Conservation (phyloP, 495 filamentous ascomycete species). For the Terfezia claveryi region DNA sequence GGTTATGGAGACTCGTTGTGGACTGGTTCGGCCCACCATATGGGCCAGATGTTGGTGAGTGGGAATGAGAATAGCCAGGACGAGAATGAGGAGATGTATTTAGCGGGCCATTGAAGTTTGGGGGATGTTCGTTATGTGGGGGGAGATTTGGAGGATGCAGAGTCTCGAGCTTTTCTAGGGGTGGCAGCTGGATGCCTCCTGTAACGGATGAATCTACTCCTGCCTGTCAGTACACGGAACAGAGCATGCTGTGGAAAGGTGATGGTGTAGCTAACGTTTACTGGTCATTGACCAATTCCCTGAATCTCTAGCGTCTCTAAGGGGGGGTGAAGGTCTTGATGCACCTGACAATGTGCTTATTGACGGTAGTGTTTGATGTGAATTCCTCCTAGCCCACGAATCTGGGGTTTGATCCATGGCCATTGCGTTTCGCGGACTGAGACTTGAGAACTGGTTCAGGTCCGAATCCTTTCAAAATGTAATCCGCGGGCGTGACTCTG, state of each 20-base stretch:
- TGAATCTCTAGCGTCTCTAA: conserved; percentile 13
- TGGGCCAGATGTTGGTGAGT: conserved; percentile 17
- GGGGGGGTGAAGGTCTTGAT: neutral
- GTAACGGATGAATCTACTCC: neutral
- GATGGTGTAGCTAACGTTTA: conserved; percentile 9
- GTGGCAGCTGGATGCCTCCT: neutral
- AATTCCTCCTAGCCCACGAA: neutral
- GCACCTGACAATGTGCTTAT: neutral
- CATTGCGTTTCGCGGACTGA: neutral
- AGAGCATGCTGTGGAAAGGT: neutral
- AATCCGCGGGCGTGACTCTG: too few relatives aligned
- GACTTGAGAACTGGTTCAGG: neutral
- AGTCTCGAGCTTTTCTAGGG: conserved; percentile 6
- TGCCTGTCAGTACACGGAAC: neutral
- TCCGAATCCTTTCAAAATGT: too few relatives aligned
- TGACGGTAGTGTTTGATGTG: neutral
- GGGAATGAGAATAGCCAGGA: conserved; percentile 10
- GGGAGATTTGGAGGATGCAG: conserved; percentile 13
- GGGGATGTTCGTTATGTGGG: conserved; percentile 13
- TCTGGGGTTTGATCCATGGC: neutral
- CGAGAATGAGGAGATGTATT: conserved; percentile 13
- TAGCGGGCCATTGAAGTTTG: conserved; percentile 12
- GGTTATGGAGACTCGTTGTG: conserved; percentile 11
- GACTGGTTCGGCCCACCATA: conserved; percentile 10
- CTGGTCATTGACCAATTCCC: conserved; percentile 19